Base-by-base conservation (phyloP, 805 yeast species). In the Lipomyces chichibuensis region DNA sequence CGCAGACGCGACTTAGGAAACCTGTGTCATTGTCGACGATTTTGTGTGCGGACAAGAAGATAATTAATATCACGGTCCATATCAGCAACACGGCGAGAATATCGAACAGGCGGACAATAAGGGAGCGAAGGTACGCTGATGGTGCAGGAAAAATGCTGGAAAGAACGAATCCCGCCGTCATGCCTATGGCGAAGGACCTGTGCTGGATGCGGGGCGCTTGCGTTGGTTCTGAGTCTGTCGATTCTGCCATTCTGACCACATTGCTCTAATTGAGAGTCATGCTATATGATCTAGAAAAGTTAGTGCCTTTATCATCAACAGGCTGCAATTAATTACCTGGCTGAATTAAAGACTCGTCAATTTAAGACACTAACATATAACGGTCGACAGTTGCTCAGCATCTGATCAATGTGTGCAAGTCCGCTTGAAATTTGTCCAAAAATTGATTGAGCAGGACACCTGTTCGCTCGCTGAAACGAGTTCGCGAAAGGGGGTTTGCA, bases 61-160 rank as follows among this genome's bases (percentile, higher is more conserved):
- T 49, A 17, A 37, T 13, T 4, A 17, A 49, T 33, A 65, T 46
- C n/a, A 57, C 37, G 3, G 43, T 49, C 69, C 70, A 66, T 23
- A 60, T 25, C 13, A 61, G 25, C 49, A 60, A 32, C 23, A 37
- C 59, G 11, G 32, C 49, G 11, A 63, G 35, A 25, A 43, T 13
- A 5, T 60, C 33, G 32, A 64, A 14, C 13, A 61, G 23, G 25
- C 60, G 52, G 46, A 27, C 58, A 17, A 60, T 43, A 2, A 56
- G 27, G 17, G 56, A 5, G 27, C 62, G 59, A 17, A 64, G 52
- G 20, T 33, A 58, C 6, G 17, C 43, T 5, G 55, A 51, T 0
- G 65, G 60, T 17, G 63, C 43, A 14, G 70, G 67, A 33, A 64
- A 37, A 13, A 62, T 8, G 33, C 65, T 49, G 3, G 70, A 53